Evolutionary conservation across 1,284 basidiomycete species (phyloP).

Genomic region (Porodaedalea pini): DNA sequence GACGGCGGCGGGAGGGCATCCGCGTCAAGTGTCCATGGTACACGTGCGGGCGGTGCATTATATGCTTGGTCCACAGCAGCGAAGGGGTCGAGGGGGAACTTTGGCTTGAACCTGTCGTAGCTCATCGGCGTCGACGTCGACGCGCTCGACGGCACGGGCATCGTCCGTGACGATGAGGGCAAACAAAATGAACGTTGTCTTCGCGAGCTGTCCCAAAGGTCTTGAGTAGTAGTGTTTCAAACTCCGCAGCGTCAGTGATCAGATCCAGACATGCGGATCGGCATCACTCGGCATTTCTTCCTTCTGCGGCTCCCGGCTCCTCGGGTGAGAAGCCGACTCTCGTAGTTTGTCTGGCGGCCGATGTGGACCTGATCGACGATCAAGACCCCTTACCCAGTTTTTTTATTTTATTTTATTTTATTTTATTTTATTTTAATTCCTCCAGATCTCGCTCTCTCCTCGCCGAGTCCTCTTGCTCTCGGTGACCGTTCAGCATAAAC

Average conservation of each 20-base stretch:
- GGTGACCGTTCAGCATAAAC: too few species aligned
- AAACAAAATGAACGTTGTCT: background rate
- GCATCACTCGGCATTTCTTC: background rate
- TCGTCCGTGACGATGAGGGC: background rate
- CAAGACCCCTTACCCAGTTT: background rate
- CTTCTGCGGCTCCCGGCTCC: background rate
- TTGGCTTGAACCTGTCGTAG: constrained; percentile 45
- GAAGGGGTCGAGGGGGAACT: constrained; percentile 50
- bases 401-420: background rate
- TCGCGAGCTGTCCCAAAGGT: too few species aligned
- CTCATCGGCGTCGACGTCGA: constrained; percentile 16
- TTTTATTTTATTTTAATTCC: background rate
- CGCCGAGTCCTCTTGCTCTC: too few species aligned
- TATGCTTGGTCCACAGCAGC: constrained; percentile 22
- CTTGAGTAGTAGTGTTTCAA: too few species aligned
- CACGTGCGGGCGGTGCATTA: constrained; percentile 24
- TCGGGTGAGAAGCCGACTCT: background rate
- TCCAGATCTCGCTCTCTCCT: too few species aligned
- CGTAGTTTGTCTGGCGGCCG: background rate
- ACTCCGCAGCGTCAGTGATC: background rate
- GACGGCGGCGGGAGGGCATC: constrained; percentile 28
- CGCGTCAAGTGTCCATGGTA: constrained; percentile 37
- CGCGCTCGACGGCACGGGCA: background rate
- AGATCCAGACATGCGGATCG: background rate
- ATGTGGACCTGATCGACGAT: background rate